Evolutionary conservation across 257 asterid species (phyloP).

Genomic region (Solanum etuberosum): DNA sequence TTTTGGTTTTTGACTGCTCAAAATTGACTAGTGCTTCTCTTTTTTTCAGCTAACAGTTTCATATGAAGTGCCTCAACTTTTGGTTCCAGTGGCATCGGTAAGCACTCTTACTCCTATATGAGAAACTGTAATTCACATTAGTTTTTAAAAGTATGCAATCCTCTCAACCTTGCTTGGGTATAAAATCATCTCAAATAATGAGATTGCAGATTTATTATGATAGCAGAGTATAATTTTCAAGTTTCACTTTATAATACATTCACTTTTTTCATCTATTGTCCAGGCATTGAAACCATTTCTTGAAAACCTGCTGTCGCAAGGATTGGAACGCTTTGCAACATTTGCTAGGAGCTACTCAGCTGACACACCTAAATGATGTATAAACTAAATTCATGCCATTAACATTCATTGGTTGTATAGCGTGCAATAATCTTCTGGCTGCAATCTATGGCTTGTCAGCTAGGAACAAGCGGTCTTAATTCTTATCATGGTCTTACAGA

Average conservation of each 20-base stretch:
- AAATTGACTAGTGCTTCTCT: neutral
- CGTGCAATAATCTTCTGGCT: neutral
- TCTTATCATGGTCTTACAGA: neutral
- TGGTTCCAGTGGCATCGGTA: constrained; percentile 90
- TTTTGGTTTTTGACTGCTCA: neutral
- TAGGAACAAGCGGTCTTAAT: neutral
- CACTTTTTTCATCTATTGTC: neutral
- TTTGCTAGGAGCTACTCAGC: constrained; percentile 46
- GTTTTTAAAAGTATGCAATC: neutral
- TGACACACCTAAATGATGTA: constrained; percentile 25
- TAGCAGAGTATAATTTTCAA: neutral
- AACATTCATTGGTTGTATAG: neutral
- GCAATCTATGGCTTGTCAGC: neutral
- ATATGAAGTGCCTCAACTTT: constrained; percentile 84
- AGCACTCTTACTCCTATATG: constrained; percentile 9
- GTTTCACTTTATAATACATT: neutral
- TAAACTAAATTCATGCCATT: neutral
- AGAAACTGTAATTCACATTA: neutral
- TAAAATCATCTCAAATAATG: neutral
- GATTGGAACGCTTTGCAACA: constrained; percentile 50
- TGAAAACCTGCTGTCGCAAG: constrained; percentile 54
- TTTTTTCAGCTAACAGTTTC: constrained; percentile 81
- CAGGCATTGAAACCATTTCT: constrained; percentile 84
- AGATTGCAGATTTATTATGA: neutral
- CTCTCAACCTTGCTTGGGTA: neutral